Evolutionary conservation across 1,284 basidiomycete species (phyloP).

Genomic region (Schizophyllum commune): DNA sequence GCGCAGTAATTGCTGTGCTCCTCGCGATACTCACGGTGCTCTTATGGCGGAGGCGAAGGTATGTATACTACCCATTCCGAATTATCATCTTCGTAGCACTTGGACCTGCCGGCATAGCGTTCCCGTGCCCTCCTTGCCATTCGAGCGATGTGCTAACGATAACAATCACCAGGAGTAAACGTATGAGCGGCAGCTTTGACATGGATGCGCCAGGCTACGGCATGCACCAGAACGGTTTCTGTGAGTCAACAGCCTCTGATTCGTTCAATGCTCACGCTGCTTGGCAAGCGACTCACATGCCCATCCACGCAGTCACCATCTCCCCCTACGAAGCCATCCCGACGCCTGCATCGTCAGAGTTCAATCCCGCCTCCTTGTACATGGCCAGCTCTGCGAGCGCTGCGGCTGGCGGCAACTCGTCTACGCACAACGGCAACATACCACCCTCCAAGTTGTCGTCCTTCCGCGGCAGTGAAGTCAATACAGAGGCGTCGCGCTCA

Average conservation of each 20-base stretch:
- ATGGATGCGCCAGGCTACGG: neutral
- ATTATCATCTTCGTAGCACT: neutral
- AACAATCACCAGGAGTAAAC: neutral
- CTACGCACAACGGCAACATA: no score
- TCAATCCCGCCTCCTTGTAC: neutral
- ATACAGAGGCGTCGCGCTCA: constrained; percentile 1
- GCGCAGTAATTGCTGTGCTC: constrained; percentile 3
- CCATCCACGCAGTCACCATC: neutral
- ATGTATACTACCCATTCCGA: neutral
- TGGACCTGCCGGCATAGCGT: neutral
- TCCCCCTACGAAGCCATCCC: neutral
- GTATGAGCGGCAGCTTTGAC: neutral
- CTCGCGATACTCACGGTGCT: constrained; percentile 4
- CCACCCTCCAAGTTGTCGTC: neutral
- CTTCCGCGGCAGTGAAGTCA: neutral
- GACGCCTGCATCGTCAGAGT: neutral
- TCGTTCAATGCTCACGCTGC: neutral
- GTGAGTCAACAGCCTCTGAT: neutral
- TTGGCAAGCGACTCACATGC: neutral
- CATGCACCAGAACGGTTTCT: constrained; percentile 3
- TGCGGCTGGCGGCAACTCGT: no score
- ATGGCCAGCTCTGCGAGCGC: no score
- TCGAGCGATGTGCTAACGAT: neutral
- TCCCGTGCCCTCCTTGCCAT: neutral
- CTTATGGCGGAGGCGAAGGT: constrained; percentile 8